Evolutionary conservation across 2,329 filamentous ascomycete species (phyloP), one percentile per base, ranked within the genome.

Genomic region (Calonectria honghensis): DNA sequence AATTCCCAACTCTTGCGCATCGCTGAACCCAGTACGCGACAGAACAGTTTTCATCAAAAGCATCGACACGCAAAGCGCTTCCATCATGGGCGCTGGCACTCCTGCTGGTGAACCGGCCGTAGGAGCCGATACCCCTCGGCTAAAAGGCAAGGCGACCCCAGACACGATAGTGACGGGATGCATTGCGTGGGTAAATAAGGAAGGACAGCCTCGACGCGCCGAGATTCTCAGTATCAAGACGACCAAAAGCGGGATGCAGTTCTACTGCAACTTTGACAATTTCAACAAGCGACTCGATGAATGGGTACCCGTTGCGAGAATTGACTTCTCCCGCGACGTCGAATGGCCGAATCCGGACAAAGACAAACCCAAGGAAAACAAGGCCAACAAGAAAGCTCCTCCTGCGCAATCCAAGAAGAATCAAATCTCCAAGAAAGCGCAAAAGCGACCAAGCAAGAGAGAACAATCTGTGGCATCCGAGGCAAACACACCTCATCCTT

Each of bases 241-340:
- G 74, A 94, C 95, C 29, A 97, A 97, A 85, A 96, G 95, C 81
- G 93, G 94, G 20, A 94, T 95, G 50, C 94, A 95, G 70, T 98
- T 96, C 83, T 98, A 98, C 85, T 97, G 98, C 81, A 98, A 98
- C 85, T 98, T 98, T 84, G 95, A 98, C 83, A 97, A 98, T 82
- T 98, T 98, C 91, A 98, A 98, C 87, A 98, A 98, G 85, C 90
- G 89, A 78, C 85, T 91, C 16, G 88, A 91, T 87, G 97, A 99
- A 88, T 99, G 97, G 97, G 93, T 99, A 13, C 90, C 94, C 2
- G 91, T 94, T 37, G 89, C 91, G 45, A 92, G 97, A 45, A 95
- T 99, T 78, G 95, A 98, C 84, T 93, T 99, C 73, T 89, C 91
- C 1, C 93, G 95, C 79, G 96, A 98, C 81, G 97, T 99, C 70